Evolutionary conservation across 2,329 filamentous ascomycete species (phyloP), one percentile per base, ranked within the genome.

Genomic region (Cyphellophora attinorum): DNA sequence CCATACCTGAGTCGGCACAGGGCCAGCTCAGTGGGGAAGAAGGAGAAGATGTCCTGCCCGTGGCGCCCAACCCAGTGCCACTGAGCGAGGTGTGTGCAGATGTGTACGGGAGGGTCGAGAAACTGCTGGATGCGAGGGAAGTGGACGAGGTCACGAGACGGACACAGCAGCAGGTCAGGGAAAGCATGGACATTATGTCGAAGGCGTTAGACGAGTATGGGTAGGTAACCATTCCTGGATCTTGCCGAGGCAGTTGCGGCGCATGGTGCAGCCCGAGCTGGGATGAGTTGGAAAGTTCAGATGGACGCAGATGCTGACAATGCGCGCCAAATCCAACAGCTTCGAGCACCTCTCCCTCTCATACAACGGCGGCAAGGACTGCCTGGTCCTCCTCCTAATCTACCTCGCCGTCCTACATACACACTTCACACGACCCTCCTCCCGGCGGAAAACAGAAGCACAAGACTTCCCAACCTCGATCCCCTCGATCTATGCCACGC

Each of bases 291-390:
- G 6, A 8, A 12, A n/a, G n/a, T n/a, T n/a, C n/a, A n/a, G n/a
- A 13, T 31, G 21, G 11, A 32, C 30, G 31, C 19, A 31, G 19
- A 43, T 21, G 14, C 27, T 32, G 19, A 37, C 33, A 39, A n/a
- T 5, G n/a, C n/a, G n/a, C 10, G 25, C 16, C 14, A 29, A 10
- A 8, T 4, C 3, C 12, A 29, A 40, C 50, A 91, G 84, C 39
- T 72, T 81, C 42, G 70, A 80, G 39, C 73, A 93, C 54, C 71
- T 96, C 41, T 85, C 88, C 4, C 69, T 96, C 45, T 93, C 89
- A 37, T 98, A 95, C 63, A 98, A 98, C 51, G 91, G 91, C 54
- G 91, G 91, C 41, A 98, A 98, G 60, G 91, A 96, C 68, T 96
- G 89, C 52, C 80, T 96, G 12, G 88, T 96, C 34, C 76, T 96